Conservation (phyloP, 2,329 filamentous ascomycete species). For the Pseudogymnoascus destructans region DNA sequence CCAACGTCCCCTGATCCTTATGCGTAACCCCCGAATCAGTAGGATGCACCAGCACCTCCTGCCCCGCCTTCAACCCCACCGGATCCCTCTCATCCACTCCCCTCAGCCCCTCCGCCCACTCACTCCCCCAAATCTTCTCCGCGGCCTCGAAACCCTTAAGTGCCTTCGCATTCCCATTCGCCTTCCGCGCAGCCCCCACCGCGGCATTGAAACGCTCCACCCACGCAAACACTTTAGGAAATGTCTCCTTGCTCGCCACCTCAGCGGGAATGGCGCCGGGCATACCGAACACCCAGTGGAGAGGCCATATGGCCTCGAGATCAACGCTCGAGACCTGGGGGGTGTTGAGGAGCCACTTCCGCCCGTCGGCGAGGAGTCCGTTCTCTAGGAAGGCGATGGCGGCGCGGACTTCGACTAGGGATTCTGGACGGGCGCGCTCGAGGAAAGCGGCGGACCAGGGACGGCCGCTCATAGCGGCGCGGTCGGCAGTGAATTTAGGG, state of each 20-base stretch:
- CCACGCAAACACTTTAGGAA: conserved; percentile 51
- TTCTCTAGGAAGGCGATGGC: conserved; percentile 47
- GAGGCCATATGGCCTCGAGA: conserved; percentile 53
- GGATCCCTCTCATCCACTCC: conserved; percentile 39
- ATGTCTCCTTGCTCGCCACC: conserved; percentile 37
- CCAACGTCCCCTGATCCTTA: conserved; percentile 43
- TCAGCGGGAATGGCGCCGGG: conserved; percentile 41
- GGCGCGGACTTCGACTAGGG: conserved; percentile 39
- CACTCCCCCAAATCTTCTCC: conserved; percentile 32
- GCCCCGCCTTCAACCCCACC: conserved; percentile 38
- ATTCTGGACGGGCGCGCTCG: conserved; percentile 37
- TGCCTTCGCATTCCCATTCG: conserved; percentile 28
- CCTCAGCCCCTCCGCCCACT: conserved; percentile 33
- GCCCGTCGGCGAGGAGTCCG: conserved; percentile 50
- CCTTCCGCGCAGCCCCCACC: conserved; percentile 31
- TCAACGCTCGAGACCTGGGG: conserved; percentile 42
- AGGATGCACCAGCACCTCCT: conserved; percentile 38
- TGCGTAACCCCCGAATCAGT: conserved; percentile 47
- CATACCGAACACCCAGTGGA: conserved; percentile 50
- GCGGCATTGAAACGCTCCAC: conserved; percentile 44
- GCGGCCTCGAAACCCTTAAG: conserved; percentile 43
- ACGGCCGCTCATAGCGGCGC: conserved; percentile 33
- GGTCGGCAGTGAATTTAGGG: conserved; percentile 46
- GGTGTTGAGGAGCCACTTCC: conserved; percentile 48
- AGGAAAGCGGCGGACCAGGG: conserved; percentile 30